Percentiles rank a stretch among this genome's conserved stretches.
These are phyloP conservation scores for Allium sativum DNA, from an alignment of 106 monocot species.

Conservation along the genomic window DNA sequence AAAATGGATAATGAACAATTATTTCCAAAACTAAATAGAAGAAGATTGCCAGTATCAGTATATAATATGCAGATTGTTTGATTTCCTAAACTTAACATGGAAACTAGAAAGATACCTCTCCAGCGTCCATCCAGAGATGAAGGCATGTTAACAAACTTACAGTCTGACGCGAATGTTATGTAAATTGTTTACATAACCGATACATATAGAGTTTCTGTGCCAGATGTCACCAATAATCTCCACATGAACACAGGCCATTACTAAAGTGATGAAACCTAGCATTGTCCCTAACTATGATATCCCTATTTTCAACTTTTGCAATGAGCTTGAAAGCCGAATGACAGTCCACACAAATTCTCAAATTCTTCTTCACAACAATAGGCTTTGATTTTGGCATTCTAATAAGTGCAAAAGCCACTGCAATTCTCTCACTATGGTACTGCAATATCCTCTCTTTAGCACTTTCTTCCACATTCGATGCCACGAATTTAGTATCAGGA, in stretches of 20 bases:
- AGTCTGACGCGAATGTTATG: too few relatives aligned
- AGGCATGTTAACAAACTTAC: too few relatives aligned
- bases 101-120: too few relatives aligned
- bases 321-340: slow-evolving; percentile 59
- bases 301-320: slow-evolving; percentile 39
- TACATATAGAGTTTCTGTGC: too few relatives aligned
- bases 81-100: too few relatives aligned
- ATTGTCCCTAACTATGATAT: slow-evolving; percentile 54
- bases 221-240: slow-evolving; percentile 58
- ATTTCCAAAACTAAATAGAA: too few relatives aligned
- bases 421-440: slow-evolving; percentile 63
- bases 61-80: too few relatives aligned
- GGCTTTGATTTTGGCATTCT: slow-evolving; percentile 22
- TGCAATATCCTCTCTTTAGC: slow-evolving; percentile 42
- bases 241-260: slow-evolving; percentile 52
- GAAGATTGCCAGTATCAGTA: too few relatives aligned
- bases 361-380: slow-evolving; percentile 63
- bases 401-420: slow-evolving; percentile 53
- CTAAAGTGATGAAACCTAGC: slow-evolving; percentile 64
- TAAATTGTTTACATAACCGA: too few relatives aligned
- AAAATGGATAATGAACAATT: too few relatives aligned
- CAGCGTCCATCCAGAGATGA: too few relatives aligned
- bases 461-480: slow-evolving; percentile 34
- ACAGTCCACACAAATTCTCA: slow-evolving; percentile 55
- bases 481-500: slow-evolving; percentile 20